Percentiles rank a stretch among this genome's conserved stretches.
Evolutionary conservation across 257 asterid species (phyloP).

Genomic region (Plantago ovata): DNA sequence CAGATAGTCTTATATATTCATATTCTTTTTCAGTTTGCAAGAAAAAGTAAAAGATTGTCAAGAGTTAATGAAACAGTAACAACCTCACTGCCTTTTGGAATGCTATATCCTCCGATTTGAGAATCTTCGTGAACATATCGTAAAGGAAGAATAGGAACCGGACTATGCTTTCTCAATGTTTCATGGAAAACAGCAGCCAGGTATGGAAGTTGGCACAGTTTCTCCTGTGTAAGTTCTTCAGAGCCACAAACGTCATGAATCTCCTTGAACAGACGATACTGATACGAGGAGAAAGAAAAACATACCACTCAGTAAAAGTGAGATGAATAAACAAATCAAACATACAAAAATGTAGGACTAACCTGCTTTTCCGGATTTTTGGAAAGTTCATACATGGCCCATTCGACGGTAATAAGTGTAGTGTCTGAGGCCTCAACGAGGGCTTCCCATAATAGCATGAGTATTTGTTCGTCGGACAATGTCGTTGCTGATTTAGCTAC

Average conservation of each 20-base stretch:
- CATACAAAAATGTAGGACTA: background rate
- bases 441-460: slow-evolving; percentile 79
- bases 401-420: slow-evolving; percentile 60
- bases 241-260: slow-evolving; percentile 57
- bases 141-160: slow-evolving; percentile 71
- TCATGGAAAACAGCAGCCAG: slow-evolving; percentile 83
- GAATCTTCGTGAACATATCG: slow-evolving; percentile 77
- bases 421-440: slow-evolving; percentile 89
- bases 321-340: no score
- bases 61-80: background rate
- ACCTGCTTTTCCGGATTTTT: slow-evolving; percentile 74
- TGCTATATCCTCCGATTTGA: slow-evolving; percentile 66
- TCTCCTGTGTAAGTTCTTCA: slow-evolving; percentile 52
- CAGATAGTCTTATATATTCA: background rate
- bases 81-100: slow-evolving; percentile 83
- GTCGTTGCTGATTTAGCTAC: slow-evolving; percentile 45
- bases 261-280: slow-evolving; percentile 46
- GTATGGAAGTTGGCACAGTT: slow-evolving; percentile 66
- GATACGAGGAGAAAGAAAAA: slow-evolving; percentile 12
- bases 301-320: background rate
- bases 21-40: background rate
- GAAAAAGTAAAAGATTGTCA: background rate
- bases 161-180: slow-evolving; percentile 71
- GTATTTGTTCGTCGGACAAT: slow-evolving; percentile 58
- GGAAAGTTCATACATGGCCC: slow-evolving; percentile 93